phyloP scores from a whole-genome alignment of 176 grass and related monocot species.

The Carex kokanica region DNA sequence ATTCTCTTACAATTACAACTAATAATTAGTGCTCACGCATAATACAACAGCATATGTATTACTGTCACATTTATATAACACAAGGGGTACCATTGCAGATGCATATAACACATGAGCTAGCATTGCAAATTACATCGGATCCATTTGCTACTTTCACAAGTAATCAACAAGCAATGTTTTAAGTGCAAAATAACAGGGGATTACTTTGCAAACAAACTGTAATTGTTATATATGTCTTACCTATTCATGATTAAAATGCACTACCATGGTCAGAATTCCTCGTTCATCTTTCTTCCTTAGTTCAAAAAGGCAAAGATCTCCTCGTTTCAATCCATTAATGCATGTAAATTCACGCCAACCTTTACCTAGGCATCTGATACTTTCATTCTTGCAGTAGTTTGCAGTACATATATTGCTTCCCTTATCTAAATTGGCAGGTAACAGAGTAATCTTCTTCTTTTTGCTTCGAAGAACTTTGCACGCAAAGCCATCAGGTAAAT shows the following conservation, averaged over 20 bases:
- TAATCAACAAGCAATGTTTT: not conserved
- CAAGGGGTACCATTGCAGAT: too few species aligned
- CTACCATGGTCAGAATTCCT: not conserved
- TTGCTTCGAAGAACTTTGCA: slow-evolving; percentile 15
- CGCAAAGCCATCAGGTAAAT: slow-evolving; percentile 23
- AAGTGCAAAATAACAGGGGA: not conserved
- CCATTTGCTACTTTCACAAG: not conserved
- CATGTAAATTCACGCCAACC: slow-evolving; percentile 19
- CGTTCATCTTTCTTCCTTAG: slow-evolving; percentile 10
- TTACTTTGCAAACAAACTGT: not conserved
- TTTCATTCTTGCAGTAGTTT: not conserved
- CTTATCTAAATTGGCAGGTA: not conserved
- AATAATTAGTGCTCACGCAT: not conserved
- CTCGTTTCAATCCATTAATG: slow-evolving; percentile 11
- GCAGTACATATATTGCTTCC: not conserved
- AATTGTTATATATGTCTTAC: not conserved
- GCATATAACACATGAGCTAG: not conserved
- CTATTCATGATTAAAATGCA: not conserved
- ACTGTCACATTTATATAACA: not conserved
- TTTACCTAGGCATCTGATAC: not conserved
- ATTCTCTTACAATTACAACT: not conserved
- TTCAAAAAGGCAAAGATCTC: slow-evolving; percentile 34
- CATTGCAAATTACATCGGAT: not conserved
- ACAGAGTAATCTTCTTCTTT: not conserved
- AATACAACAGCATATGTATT: not conserved